Conservation (phyloP, 2,329 filamentous ascomycete genomes). For the Fusarium oxysporum region DNA sequence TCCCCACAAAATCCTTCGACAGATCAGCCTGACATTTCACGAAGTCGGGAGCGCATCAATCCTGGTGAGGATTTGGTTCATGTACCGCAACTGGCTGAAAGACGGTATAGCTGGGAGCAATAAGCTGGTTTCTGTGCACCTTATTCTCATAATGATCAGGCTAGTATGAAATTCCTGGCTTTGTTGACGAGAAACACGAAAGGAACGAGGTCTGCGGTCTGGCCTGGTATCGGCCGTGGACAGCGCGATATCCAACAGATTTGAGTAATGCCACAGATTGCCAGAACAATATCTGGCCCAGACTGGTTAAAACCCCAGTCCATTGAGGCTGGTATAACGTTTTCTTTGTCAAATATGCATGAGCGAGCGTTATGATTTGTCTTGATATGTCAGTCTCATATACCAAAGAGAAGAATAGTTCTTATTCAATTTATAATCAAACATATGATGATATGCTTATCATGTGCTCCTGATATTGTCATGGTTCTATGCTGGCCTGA, state of each 20-base stretch:
- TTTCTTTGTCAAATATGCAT: constrained; percentile 12
- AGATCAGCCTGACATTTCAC: constrained; percentile 31
- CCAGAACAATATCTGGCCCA: background rate
- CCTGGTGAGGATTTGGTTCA: constrained; percentile 60
- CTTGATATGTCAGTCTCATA: background rate
- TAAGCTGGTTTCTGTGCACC: constrained; percentile 21
- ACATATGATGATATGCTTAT: background rate
- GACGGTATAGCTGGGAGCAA: constrained; percentile 65
- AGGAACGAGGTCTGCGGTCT: too few relatives aligned
- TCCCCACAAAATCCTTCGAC: background rate
- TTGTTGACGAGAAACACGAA: background rate
- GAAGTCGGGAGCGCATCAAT: constrained; percentile 58
- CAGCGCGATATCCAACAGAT: background rate
- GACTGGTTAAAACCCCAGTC: background rate
- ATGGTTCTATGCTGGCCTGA: background rate
- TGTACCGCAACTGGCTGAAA: constrained; percentile 62
- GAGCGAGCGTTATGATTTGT: constrained; percentile 29
- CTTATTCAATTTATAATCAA: background rate
- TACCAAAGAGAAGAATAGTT: background rate
- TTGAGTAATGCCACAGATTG: background rate
- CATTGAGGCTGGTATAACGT: background rate
- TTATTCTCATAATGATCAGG: background rate
- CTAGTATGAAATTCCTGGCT: background rate
- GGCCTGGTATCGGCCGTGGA: background rate
- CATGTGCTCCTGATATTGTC: background rate